These are phyloP conservation scores for Perilla frutescens DNA, from an alignment of 257 asterid genomes.

Conservation along the genomic window DNA sequence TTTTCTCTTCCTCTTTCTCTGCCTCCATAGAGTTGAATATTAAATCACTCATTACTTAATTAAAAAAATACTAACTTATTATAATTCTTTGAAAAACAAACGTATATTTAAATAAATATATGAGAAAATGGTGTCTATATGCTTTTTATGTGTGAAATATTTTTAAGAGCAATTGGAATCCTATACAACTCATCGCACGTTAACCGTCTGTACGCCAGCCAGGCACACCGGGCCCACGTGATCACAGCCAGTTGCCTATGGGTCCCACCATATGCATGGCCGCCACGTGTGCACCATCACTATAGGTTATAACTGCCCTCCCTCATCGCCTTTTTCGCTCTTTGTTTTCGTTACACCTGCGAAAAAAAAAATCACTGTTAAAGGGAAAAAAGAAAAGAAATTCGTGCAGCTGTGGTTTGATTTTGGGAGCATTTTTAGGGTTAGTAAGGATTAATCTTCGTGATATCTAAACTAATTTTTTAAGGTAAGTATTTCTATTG, in stretches of 20 bases:
- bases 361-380: background rate
- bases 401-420: background rate
- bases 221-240: constrained; percentile 37
- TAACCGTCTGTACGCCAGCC: constrained; percentile 39
- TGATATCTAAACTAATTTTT: constrained; percentile 17
- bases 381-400: background rate
- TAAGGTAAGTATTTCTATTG: constrained; percentile 36
- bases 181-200: constrained; percentile 44
- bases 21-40: background rate
- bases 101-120: background rate
- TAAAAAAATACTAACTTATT: too few species aligned
- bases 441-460: constrained; percentile 3
- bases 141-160: constrained; percentile 39
- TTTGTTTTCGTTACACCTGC: constrained; percentile 6
- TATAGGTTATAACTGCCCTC: background rate
- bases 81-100: too few species aligned
- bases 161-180: constrained; percentile 30
- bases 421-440: constrained; percentile 22
- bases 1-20: background rate
- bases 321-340: background rate
- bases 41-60: background rate
- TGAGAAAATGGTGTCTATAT: constrained; percentile 2
- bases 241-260: background rate
- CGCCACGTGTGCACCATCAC: constrained; percentile 33
- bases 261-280: constrained; percentile 40